Conservation (phyloP, 2,329 filamentous ascomycete species). For the Ascochyta clinopodiicola region DNA sequence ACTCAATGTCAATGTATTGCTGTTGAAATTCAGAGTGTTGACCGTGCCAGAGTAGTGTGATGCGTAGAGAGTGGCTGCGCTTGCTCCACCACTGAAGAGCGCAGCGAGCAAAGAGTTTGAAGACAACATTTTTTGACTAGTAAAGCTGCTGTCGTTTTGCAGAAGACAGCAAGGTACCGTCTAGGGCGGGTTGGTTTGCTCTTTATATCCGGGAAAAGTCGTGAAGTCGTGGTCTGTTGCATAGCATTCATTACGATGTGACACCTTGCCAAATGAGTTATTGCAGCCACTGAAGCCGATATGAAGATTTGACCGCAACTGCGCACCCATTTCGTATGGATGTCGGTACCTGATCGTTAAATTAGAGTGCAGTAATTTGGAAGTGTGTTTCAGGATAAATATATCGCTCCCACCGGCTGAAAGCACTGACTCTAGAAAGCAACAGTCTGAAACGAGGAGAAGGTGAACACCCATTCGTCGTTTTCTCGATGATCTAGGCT, state of each 20-base stretch:
- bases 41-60: slow-evolving; percentile 42
- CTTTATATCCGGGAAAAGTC: too few relatives aligned
- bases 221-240: too few relatives aligned
- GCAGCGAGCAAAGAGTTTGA: slow-evolving; percentile 25
- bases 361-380: background rate
- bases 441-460: too few relatives aligned
- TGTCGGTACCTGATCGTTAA: slow-evolving; percentile 21
- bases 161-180: too few relatives aligned
- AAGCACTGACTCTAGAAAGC: background rate
- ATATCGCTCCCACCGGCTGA: background rate
- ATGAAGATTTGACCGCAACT: background rate
- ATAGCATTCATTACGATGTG: too few relatives aligned
- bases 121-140: slow-evolving; percentile 9
- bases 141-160: too few relatives aligned
- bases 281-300: background rate
- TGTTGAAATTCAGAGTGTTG: slow-evolving; percentile 36
- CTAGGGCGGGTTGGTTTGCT: too few relatives aligned
- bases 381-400: background rate
- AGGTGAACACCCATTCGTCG: too few relatives aligned
- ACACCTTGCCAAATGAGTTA: background rate
- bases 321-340: slow-evolving; percentile 8
- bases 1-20: slow-evolving; percentile 30
- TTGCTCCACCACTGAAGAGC: slow-evolving; percentile 31
- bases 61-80: slow-evolving; percentile 37
- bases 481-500: too few relatives aligned